Evolutionary conservation across 163 green algal species (phyloP), one percentile per base, ranked within the genome.

Genomic region (Chlorella variabilis): DNA sequence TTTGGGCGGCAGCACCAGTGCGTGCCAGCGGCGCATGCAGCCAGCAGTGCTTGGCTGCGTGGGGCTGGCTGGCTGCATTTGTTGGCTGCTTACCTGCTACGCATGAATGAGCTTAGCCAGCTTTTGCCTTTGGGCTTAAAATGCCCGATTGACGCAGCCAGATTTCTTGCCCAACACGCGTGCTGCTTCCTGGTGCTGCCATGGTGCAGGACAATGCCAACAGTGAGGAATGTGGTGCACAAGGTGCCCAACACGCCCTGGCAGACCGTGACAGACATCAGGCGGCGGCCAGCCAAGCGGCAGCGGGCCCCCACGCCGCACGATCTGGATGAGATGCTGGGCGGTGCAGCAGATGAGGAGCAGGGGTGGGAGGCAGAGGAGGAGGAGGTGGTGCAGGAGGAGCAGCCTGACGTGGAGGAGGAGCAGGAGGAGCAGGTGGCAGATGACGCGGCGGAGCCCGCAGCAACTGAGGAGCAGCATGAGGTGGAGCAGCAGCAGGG

Each of bases 151-250:
- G 45, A 11, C 11, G 45, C 45, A 54, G 45, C 45, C 45, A 54
- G 45, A 15, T 15, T 15, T 54, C 11, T 54, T 15, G 15, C 11
- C 13, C 54, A 39, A 20, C 39, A 17, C 21, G 31, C 23, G 54
- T 25, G 54, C 9, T 15, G 25, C n/a, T n/a, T n/a, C n/a, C n/a
- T n/a, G n/a, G n/a, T n/a, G n/a, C n/a, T n/a, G n/a, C n/a, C n/a
- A n/a, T n/a, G n/a, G n/a, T n/a, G 34, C 70, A 84, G 79, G 81
- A 89, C 85, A 4, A 87, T 89, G 85, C 85, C 85, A 39, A 89
- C 85, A 1, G 77, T 89, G 39, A 45, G n/a, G 25, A 62, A 80
- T 9, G 66, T 85, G 56, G 70, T 78, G 34, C 81, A 87, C 54
- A 75, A 45, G 48, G 27, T 58, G 31, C 85, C 80, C 38, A 79